Base-by-base conservation (phyloP, 1,284 basidiomycete genomes). In the Bjerkandera adusta region DNA sequence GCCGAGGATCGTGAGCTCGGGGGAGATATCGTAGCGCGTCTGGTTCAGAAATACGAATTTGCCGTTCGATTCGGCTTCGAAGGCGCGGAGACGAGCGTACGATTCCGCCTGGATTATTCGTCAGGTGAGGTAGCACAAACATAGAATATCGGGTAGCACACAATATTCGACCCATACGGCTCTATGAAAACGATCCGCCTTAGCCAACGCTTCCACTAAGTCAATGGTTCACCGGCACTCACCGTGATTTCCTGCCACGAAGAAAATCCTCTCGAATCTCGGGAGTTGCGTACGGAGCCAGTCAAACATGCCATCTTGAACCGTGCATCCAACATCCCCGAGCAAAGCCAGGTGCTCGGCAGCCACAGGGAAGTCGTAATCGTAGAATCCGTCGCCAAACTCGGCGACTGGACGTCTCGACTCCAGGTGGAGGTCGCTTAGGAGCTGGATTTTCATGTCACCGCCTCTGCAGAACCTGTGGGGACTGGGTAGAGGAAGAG, bases 391-490 rank as follows among this genome's bases (percentile, higher is more conserved):
- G 5, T 56, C 45, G 22, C 47, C 52, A 16, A 47, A 40, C 7
- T 45, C 36, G 4, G 33, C 49, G 13, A 21, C 42, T 16, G 33
- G 21, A 15, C 62, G 57, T 30, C 61, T 59, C 11, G 66, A 48
- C 45, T 71, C 68, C 27, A 70, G 59, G 51, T 71, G 68, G 4
- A 70, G 57, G 49, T 69, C 68, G 51, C 68, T 70, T 27, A 67
- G 47, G 25, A 62, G 20, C 21, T 62, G 60, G 18, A 62, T 56
- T 8, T 49, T 47, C 29, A 58, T 53, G n/a, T n/a, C n/a, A n/a
- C n/a, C n/a, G n/a, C n/a, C n/a, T n/a, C n/a, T n/a, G n/a, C n/a
- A n/a, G n/a, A n/a, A n/a, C n/a, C n/a, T n/a, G n/a, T n/a, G n/a
- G n/a, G n/a, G n/a, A n/a, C n/a, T n/a, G n/a, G n/a, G n/a, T n/a